These are phyloP conservation scores for Trichoderma aggressivum DNA, from an alignment of 2,329 filamentous ascomycete species.

Conservation along the genomic window DNA sequence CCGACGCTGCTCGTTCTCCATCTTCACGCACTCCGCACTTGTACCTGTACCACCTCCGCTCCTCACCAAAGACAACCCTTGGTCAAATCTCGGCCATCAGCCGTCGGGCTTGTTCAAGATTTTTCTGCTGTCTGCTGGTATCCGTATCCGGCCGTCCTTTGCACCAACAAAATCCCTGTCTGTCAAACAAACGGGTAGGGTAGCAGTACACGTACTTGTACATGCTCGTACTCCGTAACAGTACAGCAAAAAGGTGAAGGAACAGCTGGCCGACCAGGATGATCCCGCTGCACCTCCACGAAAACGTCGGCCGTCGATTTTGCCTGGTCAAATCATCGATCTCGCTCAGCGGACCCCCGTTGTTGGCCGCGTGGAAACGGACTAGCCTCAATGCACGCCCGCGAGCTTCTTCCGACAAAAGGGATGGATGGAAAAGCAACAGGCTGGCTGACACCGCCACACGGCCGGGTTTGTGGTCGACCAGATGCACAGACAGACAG, in stretches of 20 bases:
- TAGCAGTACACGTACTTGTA: not conserved
- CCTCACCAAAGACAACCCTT: not conserved
- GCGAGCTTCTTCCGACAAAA: constrained; percentile 9
- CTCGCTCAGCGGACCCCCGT: constrained; percentile 3
- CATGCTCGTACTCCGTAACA: not conserved
- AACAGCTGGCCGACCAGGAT: not conserved
- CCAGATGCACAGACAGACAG: not conserved
- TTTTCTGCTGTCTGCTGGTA: not conserved
- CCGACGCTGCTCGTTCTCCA: constrained; percentile 5
- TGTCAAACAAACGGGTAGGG: not conserved
- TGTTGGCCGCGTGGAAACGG: not conserved
- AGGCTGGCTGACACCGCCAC: not conserved
- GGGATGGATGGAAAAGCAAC: not conserved
- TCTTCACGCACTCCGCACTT: not conserved
- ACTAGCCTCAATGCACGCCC: constrained; percentile 6
- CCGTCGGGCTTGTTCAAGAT: not conserved
- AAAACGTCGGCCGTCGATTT: constrained; percentile 6
- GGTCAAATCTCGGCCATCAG: not conserved
- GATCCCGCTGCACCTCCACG: constrained; percentile 8
- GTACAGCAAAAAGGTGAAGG: not conserved
- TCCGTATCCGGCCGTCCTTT: not conserved
- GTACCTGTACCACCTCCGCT: not conserved
- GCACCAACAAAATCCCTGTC: not conserved
- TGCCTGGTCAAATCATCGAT: constrained; percentile 15
- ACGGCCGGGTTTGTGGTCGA: not conserved